Percentiles rank a stretch among this genome's conserved stretches.
Conservation (phyloP, 306 rosid genomes). For the Cucumis hystrix region DNA sequence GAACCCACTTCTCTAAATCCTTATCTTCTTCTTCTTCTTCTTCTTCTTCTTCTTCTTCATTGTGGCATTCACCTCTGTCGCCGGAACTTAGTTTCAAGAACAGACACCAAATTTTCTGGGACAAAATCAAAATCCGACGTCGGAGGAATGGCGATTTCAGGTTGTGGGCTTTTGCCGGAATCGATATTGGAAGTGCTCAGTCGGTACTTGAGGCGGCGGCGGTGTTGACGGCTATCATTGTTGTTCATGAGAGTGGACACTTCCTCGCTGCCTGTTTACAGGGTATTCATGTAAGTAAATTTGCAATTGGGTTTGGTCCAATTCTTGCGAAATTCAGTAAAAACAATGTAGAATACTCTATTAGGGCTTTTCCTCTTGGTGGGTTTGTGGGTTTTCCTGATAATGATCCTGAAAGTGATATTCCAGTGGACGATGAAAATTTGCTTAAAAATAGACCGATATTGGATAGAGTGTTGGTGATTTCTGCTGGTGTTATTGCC, state of each 20-base stretch:
- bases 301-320: slow-evolving; percentile 98
- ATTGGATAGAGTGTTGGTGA: slow-evolving; percentile 72
- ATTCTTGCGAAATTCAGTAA: slow-evolving; percentile 78
- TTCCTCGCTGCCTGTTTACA: slow-evolving; percentile 92
- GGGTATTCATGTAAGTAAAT: slow-evolving; percentile 95
- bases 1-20: slow-evolving; percentile 48
- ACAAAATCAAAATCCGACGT: slow-evolving; percentile 17
- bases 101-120: slow-evolving; percentile 31
- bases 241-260: slow-evolving; percentile 96
- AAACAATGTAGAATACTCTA: slow-evolving; percentile 80
- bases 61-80: slow-evolving; percentile 25
- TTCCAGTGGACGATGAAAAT: slow-evolving; percentile 72
- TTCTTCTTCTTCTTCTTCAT: slow-evolving; percentile 3
- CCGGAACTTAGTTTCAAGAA: slow-evolving; percentile 15
- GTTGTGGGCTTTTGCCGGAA: slow-evolving; percentile 44
- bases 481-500: slow-evolving; percentile 97
- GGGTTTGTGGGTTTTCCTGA: slow-evolving; percentile 99
- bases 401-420: slow-evolving; percentile 91
- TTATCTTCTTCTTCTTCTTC: slow-evolving; percentile 10
- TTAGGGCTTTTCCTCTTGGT: slow-evolving; percentile 94
- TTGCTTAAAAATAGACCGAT: slow-evolving; percentile 92
- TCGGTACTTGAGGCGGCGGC: slow-evolving; percentile 82
- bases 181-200: slow-evolving; percentile 75
- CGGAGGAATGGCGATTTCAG: slow-evolving; percentile 36
- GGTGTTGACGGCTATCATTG: slow-evolving; percentile 75